Evolutionary conservation across 1,284 basidiomycete species (phyloP), one percentile per base, ranked within the genome.

Genomic region (Grifola frondosa): DNA sequence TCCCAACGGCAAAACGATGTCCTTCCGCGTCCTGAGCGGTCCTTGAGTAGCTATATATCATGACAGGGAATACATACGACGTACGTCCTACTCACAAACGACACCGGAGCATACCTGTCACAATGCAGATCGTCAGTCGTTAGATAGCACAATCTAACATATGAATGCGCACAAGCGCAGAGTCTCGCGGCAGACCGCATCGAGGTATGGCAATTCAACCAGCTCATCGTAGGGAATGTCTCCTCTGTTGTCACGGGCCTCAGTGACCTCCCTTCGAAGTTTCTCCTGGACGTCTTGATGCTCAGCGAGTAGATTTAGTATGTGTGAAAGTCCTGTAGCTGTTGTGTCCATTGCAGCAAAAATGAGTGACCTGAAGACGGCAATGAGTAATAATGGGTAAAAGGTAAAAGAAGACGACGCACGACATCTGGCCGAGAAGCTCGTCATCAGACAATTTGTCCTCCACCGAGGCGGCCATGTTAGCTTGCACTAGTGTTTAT

Each of bases 391-490:
- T 11, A 8, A 39, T 15, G 31, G 10, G 8, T 9, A 25, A 5
- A 11, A 22, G 7, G 16, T 12, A 16, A 28, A 4, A n/a, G 6
- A 13, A 22, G 3, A 9, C 3, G 2, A 54, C 58, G 37, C 30
- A 65, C 65, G 60, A 60, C 54, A 66, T 61, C 35, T 66, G 65
- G 3, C 56, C 62, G 23, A 65, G 49, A 10, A 68, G 39, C 42
- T 63, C 63, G 10, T 56, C 53, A 31, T 64, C 62, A 11, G 53
- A 49, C 8, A 66, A 55, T 34, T 53, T 54, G 23, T 67, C 64
- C 20, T 56, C 55, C 12, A 48, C 58, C 7, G 54, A 44, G 0
- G 58, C 59, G n/a, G 41, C 22, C 42, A 52, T 50, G 48, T 64
- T 67, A 16, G 55, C 61, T 25, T 47, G 51, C 42, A 67, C 65